Evolutionary conservation across 306 rosid genomes (phyloP).

Genomic region (Oemleria cerasiformis): DNA sequence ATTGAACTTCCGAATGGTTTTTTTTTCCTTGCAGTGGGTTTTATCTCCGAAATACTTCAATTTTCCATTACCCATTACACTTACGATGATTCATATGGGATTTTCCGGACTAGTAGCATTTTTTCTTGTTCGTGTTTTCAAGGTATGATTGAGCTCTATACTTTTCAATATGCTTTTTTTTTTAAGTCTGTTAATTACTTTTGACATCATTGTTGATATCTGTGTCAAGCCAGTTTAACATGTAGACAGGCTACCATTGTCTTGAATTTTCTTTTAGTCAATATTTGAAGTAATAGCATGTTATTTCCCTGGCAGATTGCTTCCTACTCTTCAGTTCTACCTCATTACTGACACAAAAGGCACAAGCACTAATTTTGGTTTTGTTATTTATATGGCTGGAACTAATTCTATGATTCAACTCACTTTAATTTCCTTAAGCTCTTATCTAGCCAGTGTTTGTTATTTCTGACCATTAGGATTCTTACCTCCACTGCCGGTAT

Average conservation of each 20-base stretch:
- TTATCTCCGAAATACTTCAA: slow-evolving; percentile 89
- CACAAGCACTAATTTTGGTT: neutral
- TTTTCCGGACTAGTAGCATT: slow-evolving; percentile 93
- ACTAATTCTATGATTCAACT: neutral
- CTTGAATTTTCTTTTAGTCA: neutral
- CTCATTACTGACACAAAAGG: neutral
- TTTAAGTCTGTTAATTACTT: neutral
- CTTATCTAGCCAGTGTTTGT: neutral
- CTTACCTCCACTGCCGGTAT: neutral
- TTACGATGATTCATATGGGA: slow-evolving; percentile 96
- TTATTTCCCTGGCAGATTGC: neutral
- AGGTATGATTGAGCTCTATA: slow-evolving; percentile 46
- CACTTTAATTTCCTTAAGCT: slow-evolving; percentile 1
- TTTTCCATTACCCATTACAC: slow-evolving; percentile 87
- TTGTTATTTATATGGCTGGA: neutral
- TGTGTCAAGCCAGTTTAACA: slow-evolving; percentile 1
- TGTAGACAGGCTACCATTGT: neutral
- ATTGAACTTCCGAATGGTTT: neutral
- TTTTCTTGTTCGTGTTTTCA: slow-evolving; percentile 82
- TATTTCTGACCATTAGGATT: neutral
- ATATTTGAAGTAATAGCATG: neutral
- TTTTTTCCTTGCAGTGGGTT: slow-evolving; percentile 72
- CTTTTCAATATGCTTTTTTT: neutral
- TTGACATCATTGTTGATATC: neutral
- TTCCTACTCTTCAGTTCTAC: neutral